Evolutionary conservation across 768 basidiomycete species (phyloP).

Genomic region (Naganishia kalamii): DNA sequence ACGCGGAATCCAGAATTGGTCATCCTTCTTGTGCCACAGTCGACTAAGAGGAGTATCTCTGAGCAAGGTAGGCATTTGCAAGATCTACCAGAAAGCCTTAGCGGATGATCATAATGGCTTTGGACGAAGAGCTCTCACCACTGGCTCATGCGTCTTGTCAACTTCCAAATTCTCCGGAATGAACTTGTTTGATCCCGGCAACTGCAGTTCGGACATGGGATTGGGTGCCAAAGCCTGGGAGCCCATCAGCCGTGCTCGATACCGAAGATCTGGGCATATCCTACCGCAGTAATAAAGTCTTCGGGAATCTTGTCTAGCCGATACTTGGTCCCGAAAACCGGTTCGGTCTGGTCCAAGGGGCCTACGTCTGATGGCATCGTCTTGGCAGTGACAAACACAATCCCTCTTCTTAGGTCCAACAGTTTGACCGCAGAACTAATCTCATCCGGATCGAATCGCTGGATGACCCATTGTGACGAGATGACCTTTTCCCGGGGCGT

Average conservation of each 20-base stretch:
- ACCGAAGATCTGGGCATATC: constrained; percentile 46
- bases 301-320: constrained; percentile 53
- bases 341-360: constrained; percentile 57
- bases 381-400: constrained; percentile 72
- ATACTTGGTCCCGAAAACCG: constrained; percentile 89
- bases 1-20: constrained; percentile 90
- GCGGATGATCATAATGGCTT: neutral
- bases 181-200: constrained; percentile 83
- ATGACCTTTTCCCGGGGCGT: constrained; percentile 71
- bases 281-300: constrained; percentile 53
- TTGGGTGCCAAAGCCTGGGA: constrained; percentile 58
- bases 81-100: constrained; percentile 12
- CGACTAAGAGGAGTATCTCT: constrained; percentile 63
- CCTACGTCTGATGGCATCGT: constrained; percentile 59
- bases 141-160: constrained; percentile 61
- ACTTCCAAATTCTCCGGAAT: constrained; percentile 81
- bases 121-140: constrained; percentile 47
- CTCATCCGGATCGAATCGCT: constrained; percentile 62
- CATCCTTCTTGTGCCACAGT: constrained; percentile 96
- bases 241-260: neutral
- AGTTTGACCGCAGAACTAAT: constrained; percentile 56
- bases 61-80: constrained; percentile 59
- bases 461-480: constrained; percentile 62
- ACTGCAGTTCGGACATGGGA: constrained; percentile 54
- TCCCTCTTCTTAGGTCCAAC: constrained; percentile 61